A percentile compares a stretch with the other conserved stretches of the same genome.
These are phyloP conservation scores for Pulveroboletus ravenelii DNA, from an alignment of 768 basidiomycete genomes.

Conservation along the genomic window DNA sequence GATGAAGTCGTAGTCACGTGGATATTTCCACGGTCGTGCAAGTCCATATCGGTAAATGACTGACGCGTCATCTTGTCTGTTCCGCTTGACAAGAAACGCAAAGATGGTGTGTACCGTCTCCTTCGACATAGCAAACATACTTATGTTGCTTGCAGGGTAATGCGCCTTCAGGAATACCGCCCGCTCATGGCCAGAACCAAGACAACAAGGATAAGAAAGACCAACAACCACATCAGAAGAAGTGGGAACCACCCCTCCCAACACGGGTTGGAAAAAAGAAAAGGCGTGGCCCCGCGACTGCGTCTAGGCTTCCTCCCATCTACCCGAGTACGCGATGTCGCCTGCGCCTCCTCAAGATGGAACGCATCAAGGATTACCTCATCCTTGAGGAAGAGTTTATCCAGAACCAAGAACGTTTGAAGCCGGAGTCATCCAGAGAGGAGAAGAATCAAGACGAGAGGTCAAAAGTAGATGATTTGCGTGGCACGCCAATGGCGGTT, in stretches of 20 bases:
- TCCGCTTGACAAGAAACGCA: conserved; percentile 4
- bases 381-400: conserved; percentile 94
- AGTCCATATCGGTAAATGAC: conserved; percentile 36
- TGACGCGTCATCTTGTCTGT: conserved; percentile 42
- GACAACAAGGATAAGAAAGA: conserved; percentile 45
- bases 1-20: conserved; percentile 17
- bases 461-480: conserved; percentile 87
- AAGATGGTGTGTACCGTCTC: conserved; percentile 21
- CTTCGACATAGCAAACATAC: neutral
- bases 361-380: conserved; percentile 97
- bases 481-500: conserved; percentile 97
- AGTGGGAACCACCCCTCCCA: conserved; percentile 97
- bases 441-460: conserved; percentile 96
- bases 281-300: conserved; percentile 81
- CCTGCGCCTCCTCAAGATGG: conserved; percentile 91
- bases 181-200: conserved; percentile 38
- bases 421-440: conserved; percentile 82
- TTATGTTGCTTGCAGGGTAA: conserved; percentile 55
- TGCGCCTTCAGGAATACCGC: conserved; percentile 56
- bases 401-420: conserved; percentile 85
- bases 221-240: conserved; percentile 65
- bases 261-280: conserved; percentile 98
- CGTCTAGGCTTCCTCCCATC: conserved; percentile 88
- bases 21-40: conserved; percentile 21
- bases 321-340: conserved; percentile 94